Base-by-base conservation (phyloP, 2,329 filamentous ascomycete species). In the Diaporthe helianthi region DNA sequence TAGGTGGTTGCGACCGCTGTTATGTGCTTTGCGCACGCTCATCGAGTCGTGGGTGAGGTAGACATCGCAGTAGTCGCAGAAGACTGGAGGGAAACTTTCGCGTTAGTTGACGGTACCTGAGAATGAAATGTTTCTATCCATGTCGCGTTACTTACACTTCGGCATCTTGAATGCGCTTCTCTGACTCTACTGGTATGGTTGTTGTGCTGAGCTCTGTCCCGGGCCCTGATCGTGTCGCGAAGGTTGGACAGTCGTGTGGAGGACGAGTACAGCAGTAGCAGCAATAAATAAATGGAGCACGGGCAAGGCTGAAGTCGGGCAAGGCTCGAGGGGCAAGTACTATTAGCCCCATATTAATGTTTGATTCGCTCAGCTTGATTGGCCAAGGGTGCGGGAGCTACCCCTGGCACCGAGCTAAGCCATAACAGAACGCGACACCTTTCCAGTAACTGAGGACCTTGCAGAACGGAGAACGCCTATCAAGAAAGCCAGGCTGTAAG, bases 21-120 rank as follows among this genome's bases (percentile, higher is more conserved):
- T 99, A 83, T 99, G 96, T 61, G 96, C 96, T 85, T 98, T 98
- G 76, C 96, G 94, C 82, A 99, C 96, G 83, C 94, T 97, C 95
- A 98, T 98, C 54, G 94, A 97, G 87, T 99, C 96, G 87, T 99
- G 96, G 75, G 96, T 99, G 76, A 99, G 92, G 87, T 99, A 99
- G 81, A 99, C 96, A 92, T 99, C 96, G 88, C 96, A 99, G 83
- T 99, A 99, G 82, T 99, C 96, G 87, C 94, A 93, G 81, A 93
- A 93, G 87, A 92, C 90, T 93, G 49, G 73, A 68, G 73, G n/a
- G 19, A 31, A 29, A 12, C 24, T 15, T 26, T 29, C 29, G 60
- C 12, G 67, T 69, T 41, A 69, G 67, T 54, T 41, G n/a, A 75
- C 73, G 60, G 67, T 70, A 53, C 31, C 53, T 73, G 73, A 76